Conservation (phyloP, 768 basidiomycete genomes). For the Mycena haematopus region DNA sequence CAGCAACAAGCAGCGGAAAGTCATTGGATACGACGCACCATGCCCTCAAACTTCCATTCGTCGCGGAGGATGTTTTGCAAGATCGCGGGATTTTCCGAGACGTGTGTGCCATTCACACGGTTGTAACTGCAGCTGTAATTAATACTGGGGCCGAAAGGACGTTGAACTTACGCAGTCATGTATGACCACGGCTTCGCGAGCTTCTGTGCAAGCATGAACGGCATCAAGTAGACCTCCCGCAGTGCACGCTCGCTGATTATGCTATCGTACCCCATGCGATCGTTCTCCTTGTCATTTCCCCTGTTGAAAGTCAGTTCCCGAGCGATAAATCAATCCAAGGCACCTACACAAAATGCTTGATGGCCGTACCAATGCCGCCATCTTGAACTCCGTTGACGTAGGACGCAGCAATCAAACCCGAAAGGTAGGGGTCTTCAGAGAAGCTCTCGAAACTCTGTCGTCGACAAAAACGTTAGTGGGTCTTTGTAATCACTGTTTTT, state of each 20-base stretch:
- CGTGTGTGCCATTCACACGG: slow-evolving; percentile 78
- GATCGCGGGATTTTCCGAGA: slow-evolving; percentile 66
- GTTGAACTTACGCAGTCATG: slow-evolving; percentile 69
- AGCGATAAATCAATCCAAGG: not conserved
- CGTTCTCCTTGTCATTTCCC: slow-evolving; percentile 84
- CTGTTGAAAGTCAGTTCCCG: slow-evolving; percentile 37
- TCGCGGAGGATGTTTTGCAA: slow-evolving; percentile 64
- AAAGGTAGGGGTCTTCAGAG: slow-evolving; percentile 79
- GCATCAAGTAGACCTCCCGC: slow-evolving; percentile 78
- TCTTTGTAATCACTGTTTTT: not conserved
- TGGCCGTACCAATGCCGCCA: slow-evolving; percentile 75
- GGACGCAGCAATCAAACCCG: slow-evolving; percentile 71
- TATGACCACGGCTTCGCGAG: slow-evolving; percentile 68
- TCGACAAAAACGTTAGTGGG: not conserved
- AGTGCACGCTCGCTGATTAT: slow-evolving; percentile 70
- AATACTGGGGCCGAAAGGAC: not conserved
- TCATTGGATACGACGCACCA: slow-evolving; percentile 40
- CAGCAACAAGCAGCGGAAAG: not conserved
- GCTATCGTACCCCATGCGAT: slow-evolving; percentile 72
- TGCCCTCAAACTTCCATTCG: slow-evolving; percentile 78
- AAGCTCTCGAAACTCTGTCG: slow-evolving; percentile 75
- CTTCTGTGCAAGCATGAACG: slow-evolving; percentile 77
- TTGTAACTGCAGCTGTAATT: slow-evolving; percentile 57
- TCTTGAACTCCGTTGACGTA: slow-evolving; percentile 82
- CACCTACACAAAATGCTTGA: slow-evolving; percentile 83